phyloP scores from a whole-genome alignment of 768 basidiomycete species.

The Collybia nuda region DNA sequence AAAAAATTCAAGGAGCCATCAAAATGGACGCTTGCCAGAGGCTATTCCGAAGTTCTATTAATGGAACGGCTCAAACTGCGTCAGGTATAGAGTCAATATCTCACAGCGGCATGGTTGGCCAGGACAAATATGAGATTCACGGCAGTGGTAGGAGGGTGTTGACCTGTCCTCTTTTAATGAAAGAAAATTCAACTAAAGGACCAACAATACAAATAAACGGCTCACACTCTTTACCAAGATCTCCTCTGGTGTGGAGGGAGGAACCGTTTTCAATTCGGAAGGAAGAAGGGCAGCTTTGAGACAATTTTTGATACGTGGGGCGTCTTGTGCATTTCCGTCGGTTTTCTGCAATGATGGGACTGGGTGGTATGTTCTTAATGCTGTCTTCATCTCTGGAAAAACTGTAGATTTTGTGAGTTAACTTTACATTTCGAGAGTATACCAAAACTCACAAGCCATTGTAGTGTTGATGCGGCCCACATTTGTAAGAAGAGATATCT shows the following conservation, averaged over 20 bases:
- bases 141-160: slow-evolving; percentile 79
- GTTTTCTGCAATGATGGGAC: slow-evolving; percentile 90
- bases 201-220: slow-evolving; percentile 8
- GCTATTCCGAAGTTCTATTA: slow-evolving; percentile 31
- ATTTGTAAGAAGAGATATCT: slow-evolving; percentile 84
- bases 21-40: slow-evolving; percentile 68
- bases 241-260: slow-evolving; percentile 75
- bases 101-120: slow-evolving; percentile 75
- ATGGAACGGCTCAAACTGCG: neutral
- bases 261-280: slow-evolving; percentile 61
- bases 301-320: slow-evolving; percentile 89
- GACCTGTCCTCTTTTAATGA: slow-evolving; percentile 47
- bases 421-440: neutral
- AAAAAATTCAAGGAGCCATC: slow-evolving; percentile 74
- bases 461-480: slow-evolving; percentile 92
- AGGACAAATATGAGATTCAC: slow-evolving; percentile 87
- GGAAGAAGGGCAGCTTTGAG: slow-evolving; percentile 79
- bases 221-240: slow-evolving; percentile 68
- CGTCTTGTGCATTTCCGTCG: slow-evolving; percentile 86
- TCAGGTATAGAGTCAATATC: slow-evolving; percentile 13
- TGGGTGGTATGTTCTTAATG: slow-evolving; percentile 85
- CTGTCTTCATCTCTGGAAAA: slow-evolving; percentile 93
- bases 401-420: slow-evolving; percentile 43
- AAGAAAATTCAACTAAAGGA: slow-evolving; percentile 6
- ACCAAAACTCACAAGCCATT: slow-evolving; percentile 67